A percentile compares a stretch with the other conserved stretches of the same genome.
Conservation (phyloP, 2,329 filamentous ascomycete genomes). For the Fonsecaea erecta region DNA sequence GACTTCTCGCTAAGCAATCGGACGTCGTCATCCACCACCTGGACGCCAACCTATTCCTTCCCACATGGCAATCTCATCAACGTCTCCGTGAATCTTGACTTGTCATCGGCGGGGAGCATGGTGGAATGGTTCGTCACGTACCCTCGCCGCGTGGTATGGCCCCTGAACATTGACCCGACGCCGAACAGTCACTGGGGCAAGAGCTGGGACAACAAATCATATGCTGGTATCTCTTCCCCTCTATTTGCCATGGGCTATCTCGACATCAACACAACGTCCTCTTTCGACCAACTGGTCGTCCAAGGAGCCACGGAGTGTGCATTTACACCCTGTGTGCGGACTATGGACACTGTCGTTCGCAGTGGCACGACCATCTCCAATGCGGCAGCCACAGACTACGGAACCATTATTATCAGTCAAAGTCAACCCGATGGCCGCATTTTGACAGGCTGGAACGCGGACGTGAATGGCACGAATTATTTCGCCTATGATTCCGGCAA, state of each 20-base stretch:
- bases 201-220: conserved; percentile 23
- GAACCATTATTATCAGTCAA: conserved; percentile 8
- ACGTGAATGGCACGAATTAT: conserved; percentile 43
- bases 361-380: conserved; percentile 7
- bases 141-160: conserved; percentile 22
- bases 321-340: conserved; percentile 24
- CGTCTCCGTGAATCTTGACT: conserved; percentile 10
- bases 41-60: conserved; percentile 23
- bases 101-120: not conserved
- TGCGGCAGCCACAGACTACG: conserved; percentile 13
- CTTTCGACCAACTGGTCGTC: conserved; percentile 11
- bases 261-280: conserved; percentile 10
- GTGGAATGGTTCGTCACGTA: conserved; percentile 21
- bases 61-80: conserved; percentile 17
- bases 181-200: conserved; percentile 21
- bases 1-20: conserved; percentile 13
- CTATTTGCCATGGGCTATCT: conserved; percentile 27
- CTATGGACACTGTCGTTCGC: conserved; percentile 16
- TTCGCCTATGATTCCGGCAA: conserved; percentile 37
- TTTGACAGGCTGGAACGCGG: conserved; percentile 19
- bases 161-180: conserved; percentile 22
- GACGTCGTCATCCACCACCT: conserved; percentile 12
- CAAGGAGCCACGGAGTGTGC: conserved; percentile 20
- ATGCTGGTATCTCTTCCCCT: conserved; percentile 15
- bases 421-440: conserved; percentile 14